Evolutionary conservation across 768 basidiomycete species (phyloP).

Genomic region (Phaffia tasmanica): DNA sequence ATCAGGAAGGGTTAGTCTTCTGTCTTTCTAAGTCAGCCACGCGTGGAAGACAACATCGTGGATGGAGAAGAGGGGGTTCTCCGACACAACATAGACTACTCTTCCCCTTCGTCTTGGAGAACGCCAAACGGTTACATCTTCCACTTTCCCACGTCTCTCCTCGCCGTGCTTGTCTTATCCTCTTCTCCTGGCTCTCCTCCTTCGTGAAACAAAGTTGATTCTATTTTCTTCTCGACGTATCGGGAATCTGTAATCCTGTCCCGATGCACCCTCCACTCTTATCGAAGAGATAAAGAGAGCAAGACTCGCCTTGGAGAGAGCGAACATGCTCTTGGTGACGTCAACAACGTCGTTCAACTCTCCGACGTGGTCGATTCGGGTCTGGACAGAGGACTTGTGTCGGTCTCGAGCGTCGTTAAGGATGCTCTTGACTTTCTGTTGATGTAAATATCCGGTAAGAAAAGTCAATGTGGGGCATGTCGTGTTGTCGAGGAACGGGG

Average conservation of each 20-base stretch:
- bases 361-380: conserved; percentile 79
- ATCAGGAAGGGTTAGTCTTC: neutral
- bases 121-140: too few species aligned
- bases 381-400: conserved; percentile 85
- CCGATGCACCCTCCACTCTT: neutral
- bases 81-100: neutral
- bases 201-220: too few species aligned
- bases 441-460: too few species aligned
- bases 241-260: neutral
- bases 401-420: conserved; percentile 67
- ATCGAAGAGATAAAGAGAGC: neutral
- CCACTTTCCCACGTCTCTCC: too few species aligned
- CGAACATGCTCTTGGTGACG: conserved; percentile 79
- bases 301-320: conserved; percentile 67
- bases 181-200: too few species aligned
- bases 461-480: neutral
- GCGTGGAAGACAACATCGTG: neutral
- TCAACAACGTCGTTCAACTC: conserved; percentile 93
- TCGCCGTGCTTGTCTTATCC: too few species aligned
- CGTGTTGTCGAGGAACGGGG: too few species aligned
- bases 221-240: too few species aligned
- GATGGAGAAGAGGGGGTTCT: neutral
- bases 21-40: too few species aligned
- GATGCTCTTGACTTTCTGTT: conserved; percentile 59
- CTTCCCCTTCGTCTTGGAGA: neutral